phyloP scores from a whole-genome alignment of 2,329 filamentous ascomycete species.

The Colletotrichum sp. region DNA sequence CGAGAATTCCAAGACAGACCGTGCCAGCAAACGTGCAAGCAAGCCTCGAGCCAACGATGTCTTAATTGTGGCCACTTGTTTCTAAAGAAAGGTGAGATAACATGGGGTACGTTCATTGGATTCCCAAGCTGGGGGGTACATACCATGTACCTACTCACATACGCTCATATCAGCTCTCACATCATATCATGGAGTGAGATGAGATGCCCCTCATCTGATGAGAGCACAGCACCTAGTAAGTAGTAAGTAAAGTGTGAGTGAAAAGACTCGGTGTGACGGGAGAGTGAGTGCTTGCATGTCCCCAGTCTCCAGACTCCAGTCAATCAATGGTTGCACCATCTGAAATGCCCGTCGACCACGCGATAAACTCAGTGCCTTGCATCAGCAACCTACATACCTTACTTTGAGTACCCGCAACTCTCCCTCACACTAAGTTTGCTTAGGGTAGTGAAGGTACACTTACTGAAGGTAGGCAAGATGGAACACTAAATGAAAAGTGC shows the following conservation, averaged over 20 bases:
- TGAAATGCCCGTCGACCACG: neutral
- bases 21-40: neutral
- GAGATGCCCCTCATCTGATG: neutral
- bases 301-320: neutral
- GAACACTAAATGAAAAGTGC: neutral
- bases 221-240: neutral
- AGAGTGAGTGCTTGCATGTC: neutral
- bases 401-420: neutral
- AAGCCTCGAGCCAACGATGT: neutral
- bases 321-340: neutral
- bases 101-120: neutral
- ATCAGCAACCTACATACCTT: neutral
- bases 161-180: neutral
- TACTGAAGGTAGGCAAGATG: neutral
- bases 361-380: neutral
- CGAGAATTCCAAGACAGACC: neutral
- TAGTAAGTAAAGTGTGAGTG: neutral
- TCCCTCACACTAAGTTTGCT: neutral
- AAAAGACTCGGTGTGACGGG: neutral
- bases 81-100: neutral
- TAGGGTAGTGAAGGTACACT: neutral
- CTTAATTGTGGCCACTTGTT: neutral
- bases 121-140: neutral
- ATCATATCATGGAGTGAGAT: neutral
- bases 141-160: neutral